Conservation (phyloP, 2,329 filamentous ascomycete species). For the Penicillium nordicum region DNA sequence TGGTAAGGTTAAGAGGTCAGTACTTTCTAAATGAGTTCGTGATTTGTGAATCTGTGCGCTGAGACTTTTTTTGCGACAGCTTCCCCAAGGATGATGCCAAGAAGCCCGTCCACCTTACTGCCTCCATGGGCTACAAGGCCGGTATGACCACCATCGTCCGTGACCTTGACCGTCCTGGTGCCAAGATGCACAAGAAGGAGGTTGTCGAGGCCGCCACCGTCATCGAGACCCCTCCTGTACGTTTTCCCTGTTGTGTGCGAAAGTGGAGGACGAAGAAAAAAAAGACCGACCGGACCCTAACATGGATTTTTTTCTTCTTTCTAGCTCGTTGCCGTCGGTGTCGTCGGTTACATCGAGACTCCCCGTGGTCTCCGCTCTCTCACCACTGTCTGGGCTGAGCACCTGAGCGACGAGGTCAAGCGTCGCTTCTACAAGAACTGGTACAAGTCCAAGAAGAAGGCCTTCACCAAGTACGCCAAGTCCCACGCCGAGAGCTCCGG, state of each 20-base stretch:
- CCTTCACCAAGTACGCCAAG: conserved; percentile 99
- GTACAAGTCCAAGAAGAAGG: conserved; percentile 99
- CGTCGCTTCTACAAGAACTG: conserved; percentile 99
- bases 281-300: conserved; percentile 19
- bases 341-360: conserved; percentile 99
- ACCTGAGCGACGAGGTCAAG: conserved; percentile 97
- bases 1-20: conserved; percentile 98
- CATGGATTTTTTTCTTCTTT: conserved; percentile 14
- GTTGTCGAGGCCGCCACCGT: conserved; percentile 83
- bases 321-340: conserved; percentile 99
- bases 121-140: conserved; percentile 99
- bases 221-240: conserved; percentile 93
- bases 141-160: conserved; percentile 99
- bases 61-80: conserved; percentile 50
- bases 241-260: conserved; percentile 37
- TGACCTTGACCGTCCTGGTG: conserved; percentile 97
- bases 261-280: background rate
- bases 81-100: conserved; percentile 99
- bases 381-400: conserved; percentile 99
- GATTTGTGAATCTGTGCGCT: conserved; percentile 26
- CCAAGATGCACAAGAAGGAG: conserved; percentile 99
- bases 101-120: conserved; percentile 98
- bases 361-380: conserved; percentile 98
- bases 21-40: conserved; percentile 11
- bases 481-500: conserved; percentile 95